These are phyloP conservation scores for Boletus sensibilis DNA, from an alignment of 768 basidiomycete genomes.

Conservation along the genomic window DNA sequence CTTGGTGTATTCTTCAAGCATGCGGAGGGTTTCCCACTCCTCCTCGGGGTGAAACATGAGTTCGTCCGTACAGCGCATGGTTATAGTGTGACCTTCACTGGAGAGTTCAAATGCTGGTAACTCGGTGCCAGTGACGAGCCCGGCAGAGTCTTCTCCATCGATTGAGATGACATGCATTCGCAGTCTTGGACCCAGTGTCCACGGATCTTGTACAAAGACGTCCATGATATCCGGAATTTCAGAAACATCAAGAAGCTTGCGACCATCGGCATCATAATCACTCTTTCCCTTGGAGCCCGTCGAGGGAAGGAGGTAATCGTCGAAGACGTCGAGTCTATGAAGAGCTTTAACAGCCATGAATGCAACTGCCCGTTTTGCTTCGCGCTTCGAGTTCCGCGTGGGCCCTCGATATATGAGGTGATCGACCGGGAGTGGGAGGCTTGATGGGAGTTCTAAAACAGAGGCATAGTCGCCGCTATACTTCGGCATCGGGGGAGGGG, in stretches of 20 bases:
- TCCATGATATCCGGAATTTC: slow-evolving; percentile 53
- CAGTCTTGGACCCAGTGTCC: slow-evolving; percentile 53
- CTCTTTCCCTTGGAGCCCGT: slow-evolving; percentile 48
- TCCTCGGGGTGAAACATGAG: slow-evolving; percentile 47
- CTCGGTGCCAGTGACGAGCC: slow-evolving; percentile 63
- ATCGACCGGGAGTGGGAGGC: slow-evolving; percentile 56
- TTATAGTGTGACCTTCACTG: slow-evolving; percentile 30
- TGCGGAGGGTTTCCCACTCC: slow-evolving; percentile 44
- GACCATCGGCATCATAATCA: slow-evolving; percentile 54
- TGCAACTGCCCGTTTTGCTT: slow-evolving; percentile 80
- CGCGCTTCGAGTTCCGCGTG: slow-evolving; percentile 62
- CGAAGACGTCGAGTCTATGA: slow-evolving; percentile 70
- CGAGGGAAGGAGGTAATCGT: slow-evolving; percentile 79
- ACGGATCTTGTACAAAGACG: slow-evolving; percentile 65
- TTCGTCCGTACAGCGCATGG: slow-evolving; percentile 48
- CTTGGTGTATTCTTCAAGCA: slow-evolving; percentile 67
- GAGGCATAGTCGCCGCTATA: slow-evolving; percentile 60
- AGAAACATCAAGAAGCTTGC: slow-evolving; percentile 41
- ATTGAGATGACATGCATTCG: slow-evolving; percentile 65
- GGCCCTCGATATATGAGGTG: slow-evolving; percentile 62
- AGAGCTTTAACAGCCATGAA: slow-evolving; percentile 75
- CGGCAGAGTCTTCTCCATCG: slow-evolving; percentile 50
- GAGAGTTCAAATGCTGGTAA: slow-evolving; percentile 49
- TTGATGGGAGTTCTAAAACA: slow-evolving; percentile 63
- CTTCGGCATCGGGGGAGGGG: slow-evolving; percentile 54